These are phyloP conservation scores for Poa annua DNA, from an alignment of 176 grass and related monocot species.

Conservation along the genomic window DNA sequence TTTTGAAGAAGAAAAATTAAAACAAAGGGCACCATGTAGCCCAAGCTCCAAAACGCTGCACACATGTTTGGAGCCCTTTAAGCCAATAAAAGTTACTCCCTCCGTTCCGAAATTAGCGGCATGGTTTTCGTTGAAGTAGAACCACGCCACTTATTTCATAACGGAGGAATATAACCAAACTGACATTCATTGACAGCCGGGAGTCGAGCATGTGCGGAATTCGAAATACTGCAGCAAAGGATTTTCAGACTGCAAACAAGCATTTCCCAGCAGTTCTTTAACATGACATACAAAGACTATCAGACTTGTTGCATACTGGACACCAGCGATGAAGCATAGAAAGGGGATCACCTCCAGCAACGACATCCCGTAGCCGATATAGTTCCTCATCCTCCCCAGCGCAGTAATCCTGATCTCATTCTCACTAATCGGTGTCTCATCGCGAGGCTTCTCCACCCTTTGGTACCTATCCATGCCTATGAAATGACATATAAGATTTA, in stretches of 20 bases:
- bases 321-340: neutral
- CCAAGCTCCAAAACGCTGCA: too few species aligned
- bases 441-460: conserved; percentile 59
- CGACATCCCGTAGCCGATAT: conserved; percentile 61
- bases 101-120: too few species aligned
- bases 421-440: conserved; percentile 53
- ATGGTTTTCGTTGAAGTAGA: too few species aligned
- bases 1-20: too few species aligned
- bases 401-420: conserved; percentile 71
- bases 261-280: neutral
- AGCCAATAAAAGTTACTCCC: too few species aligned
- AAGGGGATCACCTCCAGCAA: conserved; percentile 52
- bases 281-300: neutral
- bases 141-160: too few species aligned
- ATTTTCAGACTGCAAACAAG: conserved; percentile 6
- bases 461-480: conserved; percentile 66
- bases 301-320: neutral
- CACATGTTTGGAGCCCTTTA: too few species aligned
- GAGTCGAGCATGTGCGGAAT: neutral
- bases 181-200: neutral
- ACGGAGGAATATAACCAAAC: neutral
- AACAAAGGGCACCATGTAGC: too few species aligned
- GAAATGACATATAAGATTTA: neutral
- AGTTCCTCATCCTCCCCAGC: conserved; percentile 65
- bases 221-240: neutral